phyloP scores from a whole-genome alignment of 225 moss, liverwort and hornwort genomes.

The Thuidium tamariscinum region DNA sequence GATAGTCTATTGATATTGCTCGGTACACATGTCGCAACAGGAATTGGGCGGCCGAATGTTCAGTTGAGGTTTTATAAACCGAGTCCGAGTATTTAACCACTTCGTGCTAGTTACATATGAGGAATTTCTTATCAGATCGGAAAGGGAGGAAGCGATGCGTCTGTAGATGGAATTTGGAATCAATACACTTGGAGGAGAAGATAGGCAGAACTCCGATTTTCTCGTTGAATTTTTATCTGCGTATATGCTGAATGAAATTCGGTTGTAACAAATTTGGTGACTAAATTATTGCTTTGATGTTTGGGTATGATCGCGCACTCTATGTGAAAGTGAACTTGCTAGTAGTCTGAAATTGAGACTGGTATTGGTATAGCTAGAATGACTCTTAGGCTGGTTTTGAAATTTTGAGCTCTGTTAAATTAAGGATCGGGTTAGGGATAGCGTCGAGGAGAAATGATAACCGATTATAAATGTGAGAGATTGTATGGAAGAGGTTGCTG shows the following conservation, averaged over 20 bases:
- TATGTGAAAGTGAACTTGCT: neutral
- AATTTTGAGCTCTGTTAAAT: neutral
- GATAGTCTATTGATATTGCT: neutral
- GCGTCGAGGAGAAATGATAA: neutral
- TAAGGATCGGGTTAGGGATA: neutral
- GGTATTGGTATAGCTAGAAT: neutral
- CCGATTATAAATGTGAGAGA: neutral
- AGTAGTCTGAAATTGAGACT: neutral
- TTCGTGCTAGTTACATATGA: neutral
- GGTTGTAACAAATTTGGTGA: neutral
- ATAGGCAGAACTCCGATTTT: neutral
- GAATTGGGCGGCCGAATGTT: neutral
- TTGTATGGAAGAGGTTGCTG: neutral
- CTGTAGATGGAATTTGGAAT: neutral
- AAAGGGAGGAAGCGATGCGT: neutral
- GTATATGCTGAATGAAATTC: neutral
- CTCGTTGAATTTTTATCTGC: no score
- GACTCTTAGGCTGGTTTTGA: neutral
- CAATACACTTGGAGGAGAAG: neutral
- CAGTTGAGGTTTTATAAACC: neutral
- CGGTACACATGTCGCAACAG: neutral
- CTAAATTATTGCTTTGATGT: neutral
- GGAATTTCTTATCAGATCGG: neutral
- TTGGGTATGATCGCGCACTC: neutral
- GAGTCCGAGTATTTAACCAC: neutral